Evolutionary conservation across 2,329 filamentous ascomycete species (phyloP), one percentile per base, ranked within the genome.

Genomic region (Penicillium griseofulvum): DNA sequence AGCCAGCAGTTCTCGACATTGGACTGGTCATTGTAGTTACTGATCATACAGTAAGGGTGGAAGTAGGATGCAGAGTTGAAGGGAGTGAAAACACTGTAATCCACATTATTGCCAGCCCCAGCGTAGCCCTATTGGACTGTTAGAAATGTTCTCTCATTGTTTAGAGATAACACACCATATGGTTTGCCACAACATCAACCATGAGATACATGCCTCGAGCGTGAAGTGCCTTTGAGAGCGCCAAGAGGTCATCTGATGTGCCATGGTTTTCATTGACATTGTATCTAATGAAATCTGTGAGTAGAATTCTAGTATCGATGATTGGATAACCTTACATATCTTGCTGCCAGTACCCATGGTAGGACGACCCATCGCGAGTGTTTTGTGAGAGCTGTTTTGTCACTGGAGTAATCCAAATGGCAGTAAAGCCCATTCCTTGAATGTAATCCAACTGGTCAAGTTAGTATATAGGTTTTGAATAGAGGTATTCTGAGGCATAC

Each of bases 41-140:
- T 56, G 49, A 83, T 76, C 4, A 65, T 65, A 69, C 87, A 89
- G 64, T 80, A 82, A 1, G 79, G 47, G 65, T 89, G 85, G 71
- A 83, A 89, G 62, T 85, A 85, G n/a, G 77, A 78, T n/a, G 76
- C 57, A 29, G 81, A 73, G 68, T 86, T 80, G 62, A 87, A 83
- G 5, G 83, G 80, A 22, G 76, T 71, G 37, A 81, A 79, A 12
- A 72, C 65, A 55, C 73, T 76, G 65, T 85, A 87, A 67, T 85
- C 78, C 42, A 86, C 78, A 4, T 74, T 73, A 29, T 61, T 59
- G 1, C 72, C 69, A n/a, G 73, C 68, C 22, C 82, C 81, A 33
- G 73, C 68, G 65, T 79, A 84, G 4, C 70, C 70, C 71, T 72
- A 19, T 12, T 11, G 7, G 2, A 1, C 8, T 14, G 17, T 19